Base-by-base conservation (phyloP, 2,329 filamentous ascomycete species). In the Leptographium lundbergii region DNA sequence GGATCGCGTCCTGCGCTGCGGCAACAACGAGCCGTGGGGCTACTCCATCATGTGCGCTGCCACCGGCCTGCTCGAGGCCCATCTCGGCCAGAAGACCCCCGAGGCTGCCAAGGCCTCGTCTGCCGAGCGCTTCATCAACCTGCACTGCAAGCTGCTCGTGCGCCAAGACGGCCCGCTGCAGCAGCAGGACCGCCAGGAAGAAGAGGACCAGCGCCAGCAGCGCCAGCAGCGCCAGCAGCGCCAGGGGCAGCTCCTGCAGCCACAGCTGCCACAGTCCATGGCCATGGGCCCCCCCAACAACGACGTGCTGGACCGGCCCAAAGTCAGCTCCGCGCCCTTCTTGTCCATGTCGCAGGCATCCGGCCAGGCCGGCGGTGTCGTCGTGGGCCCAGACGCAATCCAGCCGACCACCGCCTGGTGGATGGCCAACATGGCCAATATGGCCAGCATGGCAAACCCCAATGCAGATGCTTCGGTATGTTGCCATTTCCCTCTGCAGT, bases 31-130 rank as follows among this genome's bases (percentile, higher is more conserved):
- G 66, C 81, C 81, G 0, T 84, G 81, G 81, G 80, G 80, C 22
- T 83, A 84, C 67, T 81, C 78, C 59, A 82, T 82, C 67, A 81
- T 84, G 77, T 84, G 81, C 63, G 79, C 81, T 3, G 80, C 81
- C 1, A 73, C 79, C 29, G 81, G 81, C 3, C 72, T 85, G 11
- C 72, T 84, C 27, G 80, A 84, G 67, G 78, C 80, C 0, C 81
- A 85, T 61, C 71, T 84, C 17, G 80, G 78, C 32, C 76, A 76
- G 60, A 84, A 83, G 71, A 76, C 80, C 9, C 67, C 77, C 19
- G 79, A 82, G 63, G 73, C 73, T 9, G 81, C 81, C 59, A 84
- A 83, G 68, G 80, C 80, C 4, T 76, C 77, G 6, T 80, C 80
- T 3, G 80, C 81, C 1, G 80, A 84, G 69, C 72, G 80, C 22